Conservation (phyloP, 2,329 filamentous ascomycete species). For the Fusarium praegraminearum region DNA sequence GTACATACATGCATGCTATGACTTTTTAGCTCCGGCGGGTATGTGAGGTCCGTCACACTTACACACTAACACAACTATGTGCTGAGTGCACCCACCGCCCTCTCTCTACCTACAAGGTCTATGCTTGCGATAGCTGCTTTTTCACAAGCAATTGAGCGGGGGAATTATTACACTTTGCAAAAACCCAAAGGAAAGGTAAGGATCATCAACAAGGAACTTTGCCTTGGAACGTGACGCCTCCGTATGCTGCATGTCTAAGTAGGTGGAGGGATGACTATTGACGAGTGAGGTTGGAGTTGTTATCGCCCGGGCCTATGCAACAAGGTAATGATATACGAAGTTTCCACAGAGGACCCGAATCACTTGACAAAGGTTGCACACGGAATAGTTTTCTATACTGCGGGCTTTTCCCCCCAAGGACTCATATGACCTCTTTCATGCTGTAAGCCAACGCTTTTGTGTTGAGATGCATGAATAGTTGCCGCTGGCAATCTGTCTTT, state of each 20-base stretch:
- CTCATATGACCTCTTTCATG: not conserved
- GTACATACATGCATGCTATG: constrained; percentile 43
- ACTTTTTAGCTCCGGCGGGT: constrained; percentile 48
- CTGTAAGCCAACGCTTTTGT: constrained; percentile 5
- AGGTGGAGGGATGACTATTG: constrained; percentile 5
- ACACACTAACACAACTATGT: constrained; percentile 2
- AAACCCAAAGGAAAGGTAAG: constrained; percentile 1
- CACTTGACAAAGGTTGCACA: constrained; percentile 27
- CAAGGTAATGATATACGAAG: not conserved
- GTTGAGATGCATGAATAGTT: constrained; percentile 9
- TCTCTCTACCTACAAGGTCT: constrained; percentile 13
- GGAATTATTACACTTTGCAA: not conserved
- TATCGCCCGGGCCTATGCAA: constrained; percentile 4
- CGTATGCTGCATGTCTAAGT: constrained; percentile 11
- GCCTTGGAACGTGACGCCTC: constrained; percentile 14
- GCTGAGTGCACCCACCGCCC: constrained; percentile 11
- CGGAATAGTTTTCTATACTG: constrained; percentile 4
- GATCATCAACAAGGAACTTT: constrained; percentile 15
- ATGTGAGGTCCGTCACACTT: constrained; percentile 46
- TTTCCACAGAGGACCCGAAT: constrained; percentile 22
- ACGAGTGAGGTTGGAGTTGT: constrained; percentile 6
- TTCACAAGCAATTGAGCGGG: not conserved
- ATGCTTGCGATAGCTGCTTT: constrained; percentile 17
- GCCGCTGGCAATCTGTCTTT: not conserved
- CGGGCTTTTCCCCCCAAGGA: not conserved